phyloP scores from a whole-genome alignment of 23 red algal genomes.

The Rhodosorus marinus region DNA sequence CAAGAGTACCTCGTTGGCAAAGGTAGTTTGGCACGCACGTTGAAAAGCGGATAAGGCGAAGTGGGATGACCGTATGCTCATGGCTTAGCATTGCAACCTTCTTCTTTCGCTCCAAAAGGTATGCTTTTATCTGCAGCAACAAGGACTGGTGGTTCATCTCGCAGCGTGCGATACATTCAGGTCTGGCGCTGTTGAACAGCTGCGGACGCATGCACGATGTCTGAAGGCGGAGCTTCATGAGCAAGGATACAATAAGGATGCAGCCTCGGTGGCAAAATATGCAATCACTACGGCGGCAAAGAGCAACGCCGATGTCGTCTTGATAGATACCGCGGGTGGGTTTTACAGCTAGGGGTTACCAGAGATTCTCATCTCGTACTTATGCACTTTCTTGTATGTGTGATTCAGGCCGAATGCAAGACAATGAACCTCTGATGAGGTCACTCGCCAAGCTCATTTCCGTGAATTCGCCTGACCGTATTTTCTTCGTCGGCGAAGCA shows the following conservation, averaged over 20 bases:
- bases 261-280: conserved; percentile 50
- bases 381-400: too few species aligned
- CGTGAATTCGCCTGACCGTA: conserved; percentile 53
- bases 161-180: conserved; percentile 98
- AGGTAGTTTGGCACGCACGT: too few species aligned
- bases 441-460: conserved; percentile 72
- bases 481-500: conserved; percentile 96
- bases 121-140: conserved; percentile 45
- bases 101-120: too few species aligned
- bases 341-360: too few species aligned
- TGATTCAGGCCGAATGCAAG: conserved; percentile 97
- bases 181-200: conserved; percentile 91
- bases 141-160: conserved; percentile 55
- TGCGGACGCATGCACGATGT: conserved; percentile 76
- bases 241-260: conserved; percentile 71
- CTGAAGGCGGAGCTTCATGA: conserved; percentile 75
- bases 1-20: conserved; percentile 78
- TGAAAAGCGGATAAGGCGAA: too few species aligned
- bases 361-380: too few species aligned
- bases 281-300: conserved; percentile 55
- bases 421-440: conserved; percentile 93
- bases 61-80: too few species aligned
- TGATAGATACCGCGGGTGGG: conserved; percentile 93
- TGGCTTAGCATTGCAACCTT: too few species aligned
- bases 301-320: conserved; percentile 46